Conservation (phyloP, 257 asterid species). For the Craterostigma plantagineum region DNA sequence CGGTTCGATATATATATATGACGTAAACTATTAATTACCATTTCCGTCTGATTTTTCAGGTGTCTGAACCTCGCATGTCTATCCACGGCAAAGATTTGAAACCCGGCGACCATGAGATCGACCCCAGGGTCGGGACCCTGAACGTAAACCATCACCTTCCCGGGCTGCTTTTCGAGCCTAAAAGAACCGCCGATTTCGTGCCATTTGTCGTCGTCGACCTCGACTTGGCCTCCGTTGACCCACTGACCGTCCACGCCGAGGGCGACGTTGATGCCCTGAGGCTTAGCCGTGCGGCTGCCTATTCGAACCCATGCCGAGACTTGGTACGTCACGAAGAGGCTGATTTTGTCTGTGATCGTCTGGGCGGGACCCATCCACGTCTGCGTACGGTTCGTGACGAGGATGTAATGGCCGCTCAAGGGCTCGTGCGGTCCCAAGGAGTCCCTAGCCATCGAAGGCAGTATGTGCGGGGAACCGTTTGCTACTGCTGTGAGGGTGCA, state of each 20-base stretch:
- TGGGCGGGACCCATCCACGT: conserved; percentile 99
- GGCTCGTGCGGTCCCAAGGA: conserved; percentile 62
- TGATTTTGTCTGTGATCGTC: conserved; percentile 47
- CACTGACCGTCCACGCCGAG: conserved; percentile 74
- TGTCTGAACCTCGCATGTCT: conserved; percentile 38
- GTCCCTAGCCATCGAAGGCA: conserved; percentile 79
- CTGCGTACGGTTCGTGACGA: conserved; percentile 61
- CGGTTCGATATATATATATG: too few relatives aligned
- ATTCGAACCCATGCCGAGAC: conserved; percentile 88
- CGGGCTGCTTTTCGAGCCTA: conserved; percentile 59
- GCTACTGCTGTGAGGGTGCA: conserved; percentile 43
- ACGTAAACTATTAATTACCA: conserved; percentile 22
- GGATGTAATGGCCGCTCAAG: conserved; percentile 69
- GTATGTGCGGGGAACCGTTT: conserved; percentile 65
- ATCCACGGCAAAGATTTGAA: conserved; percentile 67
- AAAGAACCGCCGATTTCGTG: conserved; percentile 84
- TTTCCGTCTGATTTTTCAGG: conserved; percentile 41
- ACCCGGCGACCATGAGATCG: conserved; percentile 80
- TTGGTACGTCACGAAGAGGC: conserved; percentile 72
- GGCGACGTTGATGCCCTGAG: conserved; percentile 62
- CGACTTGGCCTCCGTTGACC: conserved; percentile 89
- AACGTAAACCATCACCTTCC: conserved; percentile 51
- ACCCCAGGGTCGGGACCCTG: conserved; percentile 89
- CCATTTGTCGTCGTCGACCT: conserved; percentile 59
- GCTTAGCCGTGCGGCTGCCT: conserved; percentile 24